Base-by-base conservation (phyloP, 495 filamentous ascomycete genomes). In the Penicillium daleae region DNA sequence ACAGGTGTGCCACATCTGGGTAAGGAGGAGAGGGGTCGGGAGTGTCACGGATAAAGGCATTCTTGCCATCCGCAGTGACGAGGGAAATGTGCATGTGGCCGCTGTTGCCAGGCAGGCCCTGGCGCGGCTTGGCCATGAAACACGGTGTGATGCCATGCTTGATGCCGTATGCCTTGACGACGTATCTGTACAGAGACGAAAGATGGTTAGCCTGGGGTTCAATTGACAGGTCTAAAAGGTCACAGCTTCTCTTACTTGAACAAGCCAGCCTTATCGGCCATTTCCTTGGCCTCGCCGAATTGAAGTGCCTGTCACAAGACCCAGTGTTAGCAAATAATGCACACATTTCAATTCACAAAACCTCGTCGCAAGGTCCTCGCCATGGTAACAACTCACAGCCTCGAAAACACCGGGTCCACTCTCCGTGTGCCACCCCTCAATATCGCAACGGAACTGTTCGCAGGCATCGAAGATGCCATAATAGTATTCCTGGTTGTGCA, bases 351-450 rank as follows among this genome's bases (percentile, higher is more conserved):
- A 12, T 7, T 12, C n/a, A 46, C 10, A 10, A 21, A 46, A 2
- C 10, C 54, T 6, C 17, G 24, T 54, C 35, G 7, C 27, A 37
- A 60, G 2, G 4, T 21, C 40, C 29, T 48, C 44, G 26, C 8
- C 26, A 19, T 32, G 31, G 13, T 1, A 22, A 26, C 24, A n/a
- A 77, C 83, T 69, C 65, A 86, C 95, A 33, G 95, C 95, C 79
- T 99, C 95, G 74, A 90, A 98, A 3, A 99, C 95, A 24, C 95
- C 95, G 10, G 95, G 95, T 7, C 95, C 95, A 67, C 88, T 93
- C 77, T 99, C 95, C 9, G 95, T 97, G 75, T 99, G 95, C 95
- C 95, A 99, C 12, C 95, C 92, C 72, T 99, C 95, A 22, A 98
- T 88, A 63, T 86, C 83, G 71, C 92, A 94, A 35, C 85, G 80